These are phyloP conservation scores for Mycena latifolia DNA, from an alignment of 768 basidiomycete genomes.

Conservation along the genomic window DNA sequence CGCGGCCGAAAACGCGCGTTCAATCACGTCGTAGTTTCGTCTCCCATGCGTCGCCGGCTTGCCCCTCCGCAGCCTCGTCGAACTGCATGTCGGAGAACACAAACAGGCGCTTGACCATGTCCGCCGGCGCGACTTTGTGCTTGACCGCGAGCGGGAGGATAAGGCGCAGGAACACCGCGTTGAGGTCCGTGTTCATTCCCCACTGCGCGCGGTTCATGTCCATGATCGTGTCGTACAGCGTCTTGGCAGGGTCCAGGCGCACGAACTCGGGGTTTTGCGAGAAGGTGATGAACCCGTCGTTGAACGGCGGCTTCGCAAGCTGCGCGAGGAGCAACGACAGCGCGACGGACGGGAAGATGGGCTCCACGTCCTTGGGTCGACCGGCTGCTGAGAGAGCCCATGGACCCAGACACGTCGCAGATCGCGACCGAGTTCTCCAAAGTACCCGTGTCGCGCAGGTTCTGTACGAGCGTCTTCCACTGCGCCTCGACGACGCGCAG, in stretches of 20 bases:
- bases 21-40: conserved; percentile 74
- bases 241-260: conserved; percentile 55
- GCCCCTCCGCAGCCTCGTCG: conserved; percentile 51
- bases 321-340: conserved; percentile 76
- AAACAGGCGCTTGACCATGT: too few relatives aligned
- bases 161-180: conserved; percentile 71
- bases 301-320: conserved; percentile 74
- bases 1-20: conserved; percentile 64
- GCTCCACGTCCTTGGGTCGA: conserved; percentile 45
- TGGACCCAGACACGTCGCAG: conserved; percentile 83
- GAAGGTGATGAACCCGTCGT: conserved; percentile 78
- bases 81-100: conserved; percentile 88
- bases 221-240: conserved; percentile 52
- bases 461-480: conserved; percentile 69
- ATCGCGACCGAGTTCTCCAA: conserved; percentile 60
- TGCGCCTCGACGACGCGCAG: conserved; percentile 69
- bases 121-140: conserved; percentile 62
- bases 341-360: conserved; percentile 73
- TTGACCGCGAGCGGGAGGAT: conserved; percentile 71
- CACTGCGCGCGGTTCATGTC: conserved; percentile 54
- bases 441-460: too few relatives aligned
- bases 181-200: conserved; percentile 73
- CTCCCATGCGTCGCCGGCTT: too few relatives aligned
- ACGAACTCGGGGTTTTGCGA: conserved; percentile 63
- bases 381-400: conserved; percentile 55